phyloP scores from a whole-genome alignment of 169 alveolate species.

The Plasmodium sp. region DNA sequence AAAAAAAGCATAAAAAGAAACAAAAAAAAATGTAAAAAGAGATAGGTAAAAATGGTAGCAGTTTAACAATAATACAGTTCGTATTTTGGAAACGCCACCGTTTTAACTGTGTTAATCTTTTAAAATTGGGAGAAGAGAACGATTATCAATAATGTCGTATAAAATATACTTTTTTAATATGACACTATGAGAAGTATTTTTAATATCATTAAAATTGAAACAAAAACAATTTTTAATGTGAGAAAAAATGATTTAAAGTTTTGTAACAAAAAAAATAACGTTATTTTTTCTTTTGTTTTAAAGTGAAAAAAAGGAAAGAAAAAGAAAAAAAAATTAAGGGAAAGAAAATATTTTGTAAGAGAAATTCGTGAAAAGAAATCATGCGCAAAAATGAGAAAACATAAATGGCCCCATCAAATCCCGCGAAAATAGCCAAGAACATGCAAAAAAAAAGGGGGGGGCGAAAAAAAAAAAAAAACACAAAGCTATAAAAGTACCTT shows the following conservation, averaged over 20 bases:
- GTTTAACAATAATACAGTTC: not conserved
- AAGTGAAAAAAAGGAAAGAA: not conserved
- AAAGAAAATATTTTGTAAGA: not conserved
- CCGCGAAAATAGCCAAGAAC: not conserved
- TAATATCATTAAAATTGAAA: not conserved
- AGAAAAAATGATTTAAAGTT: not conserved
- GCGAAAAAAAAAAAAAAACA: not conserved
- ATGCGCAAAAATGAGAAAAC: not conserved
- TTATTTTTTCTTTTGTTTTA: not conserved
- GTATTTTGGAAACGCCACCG: not conserved
- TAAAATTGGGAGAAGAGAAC: not conserved
- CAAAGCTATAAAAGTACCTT: not conserved
- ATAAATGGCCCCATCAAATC: not conserved
- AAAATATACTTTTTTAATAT: not conserved
- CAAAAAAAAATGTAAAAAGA: constrained; percentile 6
- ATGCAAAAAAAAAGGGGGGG: not conserved
- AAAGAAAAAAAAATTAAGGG: not conserved
- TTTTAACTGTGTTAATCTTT: not conserved
- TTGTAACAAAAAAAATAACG: not conserved
- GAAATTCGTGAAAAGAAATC: not conserved
- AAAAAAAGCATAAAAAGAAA: not conserved
- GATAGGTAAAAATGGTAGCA: not conserved
- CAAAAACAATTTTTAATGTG: constrained; percentile 2
- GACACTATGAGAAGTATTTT: not conserved
- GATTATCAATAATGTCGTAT: not conserved